Evolutionary conservation across 352 stramenopile species (phyloP).

Genomic region (Pythium periplocum): DNA sequence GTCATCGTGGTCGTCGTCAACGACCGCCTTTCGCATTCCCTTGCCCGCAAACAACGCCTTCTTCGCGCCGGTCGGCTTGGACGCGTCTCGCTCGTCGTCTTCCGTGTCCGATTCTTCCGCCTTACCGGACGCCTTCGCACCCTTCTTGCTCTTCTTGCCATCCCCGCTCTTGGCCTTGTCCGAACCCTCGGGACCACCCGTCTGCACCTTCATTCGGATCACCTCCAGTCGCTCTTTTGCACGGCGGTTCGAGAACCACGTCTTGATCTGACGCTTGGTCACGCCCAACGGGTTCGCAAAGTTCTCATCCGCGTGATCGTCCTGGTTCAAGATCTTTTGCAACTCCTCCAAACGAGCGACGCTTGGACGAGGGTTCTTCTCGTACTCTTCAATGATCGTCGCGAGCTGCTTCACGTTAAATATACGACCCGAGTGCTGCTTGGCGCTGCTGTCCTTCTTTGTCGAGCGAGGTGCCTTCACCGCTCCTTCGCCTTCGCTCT

Average conservation of each 20-base stretch:
- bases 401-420: conserved; percentile 85
- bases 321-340: conserved; percentile 64
- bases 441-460: conserved; percentile 16
- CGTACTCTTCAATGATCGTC: conserved; percentile 82
- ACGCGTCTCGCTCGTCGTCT: conserved; percentile 25
- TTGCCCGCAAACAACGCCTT: conserved; percentile 19
- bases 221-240: conserved; percentile 76
- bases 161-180: conserved; percentile 8
- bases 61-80: conserved; percentile 17
- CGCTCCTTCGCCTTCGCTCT: conserved; percentile 12
- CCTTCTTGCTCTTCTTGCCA: conserved; percentile 8
- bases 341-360: conserved; percentile 63
- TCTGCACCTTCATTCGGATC: conserved; percentile 74
- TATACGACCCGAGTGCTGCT: conserved; percentile 52
- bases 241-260: conserved; percentile 79
- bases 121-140: not conserved
- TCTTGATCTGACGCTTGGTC: conserved; percentile 80
- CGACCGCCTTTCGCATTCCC: not conserved
- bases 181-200: conserved; percentile 20
- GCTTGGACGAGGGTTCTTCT: conserved; percentile 71
- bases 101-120: conserved; percentile 30
- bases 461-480: conserved; percentile 24
- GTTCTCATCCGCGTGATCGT: conserved; percentile 58
- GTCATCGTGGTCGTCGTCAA: conserved; percentile 17
- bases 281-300: conserved; percentile 36